These are phyloP conservation scores for Lathyrus tuberosus DNA, from an alignment of 306 rosid genomes.

Conservation along the genomic window DNA sequence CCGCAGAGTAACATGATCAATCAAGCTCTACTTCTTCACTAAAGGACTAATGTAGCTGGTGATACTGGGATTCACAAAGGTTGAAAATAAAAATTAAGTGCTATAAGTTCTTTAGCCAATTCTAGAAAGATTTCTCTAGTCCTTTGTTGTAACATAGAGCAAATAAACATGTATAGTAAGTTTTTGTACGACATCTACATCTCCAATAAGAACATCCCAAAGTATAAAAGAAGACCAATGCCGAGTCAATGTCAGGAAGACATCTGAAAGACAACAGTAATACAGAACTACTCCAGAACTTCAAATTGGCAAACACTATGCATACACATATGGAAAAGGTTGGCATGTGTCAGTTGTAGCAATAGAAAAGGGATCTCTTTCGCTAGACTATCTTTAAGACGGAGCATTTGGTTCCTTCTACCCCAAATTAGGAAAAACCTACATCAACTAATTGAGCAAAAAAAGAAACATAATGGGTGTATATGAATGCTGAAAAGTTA, in stretches of 20 bases:
- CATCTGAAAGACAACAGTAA: conserved; percentile 10
- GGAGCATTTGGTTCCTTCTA: conserved; percentile 15
- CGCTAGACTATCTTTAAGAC: conserved; percentile 5
- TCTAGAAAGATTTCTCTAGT: neutral
- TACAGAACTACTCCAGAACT: conserved; percentile 22
- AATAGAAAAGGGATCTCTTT: conserved; percentile 1
- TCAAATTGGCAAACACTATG: conserved; percentile 24
- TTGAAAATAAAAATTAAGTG: neutral
- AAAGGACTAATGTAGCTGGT: neutral
- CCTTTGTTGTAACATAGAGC: neutral
- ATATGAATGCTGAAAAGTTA: neutral
- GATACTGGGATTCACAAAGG: neutral
- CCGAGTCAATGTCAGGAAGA: conserved; percentile 13
- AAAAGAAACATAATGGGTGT: neutral
- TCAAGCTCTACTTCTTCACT: neutral
- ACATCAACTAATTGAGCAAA: conserved; percentile 2
- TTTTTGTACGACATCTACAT: neutral
- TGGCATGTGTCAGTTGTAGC: neutral
- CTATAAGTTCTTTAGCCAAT: neutral
- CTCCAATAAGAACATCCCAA: conserved; percentile 7
- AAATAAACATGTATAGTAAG: neutral
- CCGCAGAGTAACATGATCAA: neutral
- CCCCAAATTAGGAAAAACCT: neutral
- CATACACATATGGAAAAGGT: conserved; percentile 1
- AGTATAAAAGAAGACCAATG: conserved; percentile 4